phyloP scores from a whole-genome alignment of 768 basidiomycete genomes.

The Mrakia blollopis region DNA sequence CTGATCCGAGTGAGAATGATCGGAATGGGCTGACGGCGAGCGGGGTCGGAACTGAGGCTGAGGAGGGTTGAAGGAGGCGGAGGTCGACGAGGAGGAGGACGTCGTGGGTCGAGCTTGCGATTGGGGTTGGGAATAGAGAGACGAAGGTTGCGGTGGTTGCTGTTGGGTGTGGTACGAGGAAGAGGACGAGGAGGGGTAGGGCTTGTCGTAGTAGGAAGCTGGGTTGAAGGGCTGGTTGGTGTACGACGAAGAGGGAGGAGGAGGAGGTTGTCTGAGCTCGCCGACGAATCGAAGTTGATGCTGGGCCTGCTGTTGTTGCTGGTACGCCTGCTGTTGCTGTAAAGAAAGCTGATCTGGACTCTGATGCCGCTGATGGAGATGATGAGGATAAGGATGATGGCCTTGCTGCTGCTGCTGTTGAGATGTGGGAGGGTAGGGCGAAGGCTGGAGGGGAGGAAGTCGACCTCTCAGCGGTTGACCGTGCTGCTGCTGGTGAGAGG shows the following conservation, averaged over 20 bases:
- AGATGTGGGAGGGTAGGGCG: neutral
- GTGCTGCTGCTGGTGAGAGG: neutral
- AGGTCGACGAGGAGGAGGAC: too few species aligned
- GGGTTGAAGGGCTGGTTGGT: neutral
- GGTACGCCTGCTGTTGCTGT: neutral
- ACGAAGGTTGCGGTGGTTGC: neutral
- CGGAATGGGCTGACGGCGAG: neutral
- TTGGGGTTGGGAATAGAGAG: neutral
- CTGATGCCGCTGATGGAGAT: neutral
- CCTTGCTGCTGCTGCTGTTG: neutral
- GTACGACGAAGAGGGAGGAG: neutral
- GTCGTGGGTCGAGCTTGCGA: neutral
- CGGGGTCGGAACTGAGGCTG: neutral
- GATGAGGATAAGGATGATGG: neutral
- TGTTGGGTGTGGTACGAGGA: neutral
- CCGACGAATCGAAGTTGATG: slow-evolving; percentile 1
- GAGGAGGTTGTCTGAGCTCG: neutral
- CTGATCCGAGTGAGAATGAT: neutral
- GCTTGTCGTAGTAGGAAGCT: neutral
- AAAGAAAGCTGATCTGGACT: neutral
- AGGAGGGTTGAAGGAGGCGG: neutral
- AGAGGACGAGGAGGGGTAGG: too few species aligned
- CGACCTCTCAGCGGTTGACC: neutral
- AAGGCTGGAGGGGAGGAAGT: neutral
- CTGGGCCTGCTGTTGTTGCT: slow-evolving; percentile 13